These are phyloP conservation scores for Xylaria scruposa DNA, from an alignment of 495 filamentous ascomycete species.

Conservation along the genomic window DNA sequence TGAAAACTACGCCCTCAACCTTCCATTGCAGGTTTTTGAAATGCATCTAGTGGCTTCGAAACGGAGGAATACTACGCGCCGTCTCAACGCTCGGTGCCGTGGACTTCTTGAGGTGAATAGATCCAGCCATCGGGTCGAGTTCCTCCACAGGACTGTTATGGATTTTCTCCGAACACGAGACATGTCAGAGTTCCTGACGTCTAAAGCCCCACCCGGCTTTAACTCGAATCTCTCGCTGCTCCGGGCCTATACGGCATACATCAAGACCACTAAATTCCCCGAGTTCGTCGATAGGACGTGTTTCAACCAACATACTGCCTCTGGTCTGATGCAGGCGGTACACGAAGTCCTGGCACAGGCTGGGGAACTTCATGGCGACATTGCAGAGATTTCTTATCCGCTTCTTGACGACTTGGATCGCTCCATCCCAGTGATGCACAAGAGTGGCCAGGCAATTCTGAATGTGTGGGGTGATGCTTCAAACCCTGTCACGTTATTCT, in stretches of 20 bases:
- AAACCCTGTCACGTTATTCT: background rate
- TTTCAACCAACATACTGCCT: background rate
- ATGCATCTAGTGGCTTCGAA: background rate
- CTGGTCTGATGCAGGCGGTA: background rate
- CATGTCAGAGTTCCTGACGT: too few species aligned
- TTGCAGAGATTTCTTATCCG: background rate
- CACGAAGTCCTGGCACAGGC: background rate
- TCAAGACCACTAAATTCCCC: background rate
- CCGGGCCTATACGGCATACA: too few species aligned
- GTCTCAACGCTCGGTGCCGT: background rate
- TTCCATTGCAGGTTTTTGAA: background rate
- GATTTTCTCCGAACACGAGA: too few species aligned
- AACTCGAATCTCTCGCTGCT: too few species aligned
- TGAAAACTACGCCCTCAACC: background rate
- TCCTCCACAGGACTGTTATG: too few species aligned
- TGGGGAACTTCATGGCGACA: background rate
- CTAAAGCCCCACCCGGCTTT: too few species aligned
- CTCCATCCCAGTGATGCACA: background rate
- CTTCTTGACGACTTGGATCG: background rate
- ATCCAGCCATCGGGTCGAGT: background rate
- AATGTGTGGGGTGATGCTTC: background rate
- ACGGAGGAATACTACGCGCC: background rate
- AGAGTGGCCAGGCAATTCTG: background rate
- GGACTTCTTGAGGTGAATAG: background rate
- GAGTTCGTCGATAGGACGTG: background rate